Base-by-base conservation (phyloP, 495 filamentous ascomycete genomes). In the Penicillium pancosmium region DNA sequence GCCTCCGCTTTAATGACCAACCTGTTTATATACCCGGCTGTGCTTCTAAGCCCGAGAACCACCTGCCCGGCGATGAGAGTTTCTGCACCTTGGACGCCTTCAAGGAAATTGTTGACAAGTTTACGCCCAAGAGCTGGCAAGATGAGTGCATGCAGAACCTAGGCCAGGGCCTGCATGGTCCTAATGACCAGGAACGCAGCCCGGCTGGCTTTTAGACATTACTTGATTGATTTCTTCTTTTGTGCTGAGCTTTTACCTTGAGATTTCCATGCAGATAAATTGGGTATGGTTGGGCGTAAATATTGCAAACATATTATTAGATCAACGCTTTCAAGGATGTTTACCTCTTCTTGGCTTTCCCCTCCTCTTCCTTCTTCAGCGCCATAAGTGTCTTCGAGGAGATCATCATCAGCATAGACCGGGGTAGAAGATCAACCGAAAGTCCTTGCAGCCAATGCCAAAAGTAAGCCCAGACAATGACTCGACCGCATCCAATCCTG, bases 21-120 rank as follows among this genome's bases (percentile, higher is more conserved):
- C 84, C 90, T 0, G 82, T 97, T 64, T 81, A 78, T 10, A 83
- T 98, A 51, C 93, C 92, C 6, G 92, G 91, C 27, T 98, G 94
- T 68, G 78, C 73, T 36, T 85, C 81, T 57, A 74, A 79, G 35
- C 70, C 80, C 1, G 90, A 91, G 31, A 96, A 92, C 41, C 94
- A 98, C 74, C 80, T 96, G 5, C 84, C 92, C 27, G 92, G 92
- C 3, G 90, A 98, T 68, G 88, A 92, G 61, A 90, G 82, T 21
- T 96, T 98, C 69, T 98, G 94, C 76, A 98, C 94, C 1, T 68
- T 98, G 62, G 84, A 89, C 48, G 85, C 94, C 2, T 98, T 98
- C 82, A 98, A 97, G 72, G 77, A 82, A 50, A 91, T 97, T 61
- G 89, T 93, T 16, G 92, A 96, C 72, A 91, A 91, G 62, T 94